Percentiles rank a stretch among this genome's conserved stretches.
These are phyloP conservation scores for Boletus speciosus DNA, from an alignment of 768 basidiomycete species.

Conservation along the genomic window DNA sequence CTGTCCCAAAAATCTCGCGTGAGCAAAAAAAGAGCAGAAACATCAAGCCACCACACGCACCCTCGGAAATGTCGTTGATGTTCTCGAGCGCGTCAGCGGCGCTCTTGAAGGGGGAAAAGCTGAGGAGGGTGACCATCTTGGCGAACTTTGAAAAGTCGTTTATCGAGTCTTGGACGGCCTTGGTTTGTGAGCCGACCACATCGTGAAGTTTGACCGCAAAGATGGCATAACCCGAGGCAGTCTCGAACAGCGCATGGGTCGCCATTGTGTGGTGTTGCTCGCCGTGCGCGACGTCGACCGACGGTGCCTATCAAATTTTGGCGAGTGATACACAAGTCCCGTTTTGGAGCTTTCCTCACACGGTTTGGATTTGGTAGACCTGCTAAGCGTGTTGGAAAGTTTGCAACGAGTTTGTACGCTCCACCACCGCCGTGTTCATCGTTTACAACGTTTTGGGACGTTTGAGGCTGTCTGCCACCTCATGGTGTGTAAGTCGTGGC, in stretches of 20 bases:
- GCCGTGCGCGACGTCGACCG: conserved; percentile 34
- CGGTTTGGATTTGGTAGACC: neutral
- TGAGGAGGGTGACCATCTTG: conserved; percentile 87
- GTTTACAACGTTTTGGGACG: neutral
- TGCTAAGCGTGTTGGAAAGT: neutral
- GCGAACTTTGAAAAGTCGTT: conserved; percentile 83
- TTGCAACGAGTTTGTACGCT: neutral
- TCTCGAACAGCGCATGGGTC: conserved; percentile 90
- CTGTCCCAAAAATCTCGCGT: conserved; percentile 36
- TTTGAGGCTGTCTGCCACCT: neutral
- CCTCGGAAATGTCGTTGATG: conserved; percentile 93
- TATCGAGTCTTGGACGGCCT: conserved; percentile 81
- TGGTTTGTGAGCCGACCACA: conserved; percentile 78
- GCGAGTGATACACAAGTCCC: neutral
- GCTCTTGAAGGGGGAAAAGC: conserved; percentile 91
- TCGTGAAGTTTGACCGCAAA: conserved; percentile 86
- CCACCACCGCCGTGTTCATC: neutral
- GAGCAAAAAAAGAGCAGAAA: neutral
- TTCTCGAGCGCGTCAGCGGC: conserved; percentile 95
- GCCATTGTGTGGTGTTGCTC: conserved; percentile 45
- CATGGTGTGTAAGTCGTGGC: neutral
- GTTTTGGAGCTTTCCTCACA: conserved; percentile 8
- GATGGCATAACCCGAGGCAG: conserved; percentile 90
- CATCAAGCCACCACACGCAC: conserved; percentile 39
- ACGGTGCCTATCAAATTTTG: conserved; percentile 20